Base-by-base conservation (phyloP, 164 flowering plant genomes). In the Santalum album region DNA sequence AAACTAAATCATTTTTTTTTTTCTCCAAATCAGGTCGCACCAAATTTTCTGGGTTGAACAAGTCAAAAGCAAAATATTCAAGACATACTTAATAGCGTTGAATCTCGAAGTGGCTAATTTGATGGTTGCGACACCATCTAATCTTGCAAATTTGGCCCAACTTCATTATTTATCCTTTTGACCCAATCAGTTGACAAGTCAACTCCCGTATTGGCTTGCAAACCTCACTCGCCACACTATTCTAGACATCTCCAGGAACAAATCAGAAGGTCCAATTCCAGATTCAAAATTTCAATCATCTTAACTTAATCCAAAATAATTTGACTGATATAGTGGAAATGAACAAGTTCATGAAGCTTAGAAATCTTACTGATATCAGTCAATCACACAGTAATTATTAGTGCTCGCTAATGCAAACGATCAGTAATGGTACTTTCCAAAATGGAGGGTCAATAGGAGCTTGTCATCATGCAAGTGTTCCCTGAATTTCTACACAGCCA, bases 301-400 rank as follows among this genome's bases (percentile, higher is more conserved):
- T 38, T 1, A 14, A 38, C 42, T 16, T 38, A 9, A 12, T 1
- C 16, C 0, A 12, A 0, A 72, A 72, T 25, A 20, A 47, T 4
- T 44, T 72, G 25, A 61, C 27, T 49, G 72, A 70, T 15, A 56
- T 21, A 0, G 38, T 72, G 26, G 62, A 69, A 4, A 22, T 62
- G 0, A 43, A 42, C 49, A 25, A 12, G 45, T 38, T 69, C 27
- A 15, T 53, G 7, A 22, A 36, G 2, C 36, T 59, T 1, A 26
- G 51, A 38, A 18, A 53, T 15, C 56, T 72, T 3, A 4, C 12
- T 0, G 0, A 0, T 2, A 23, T 69, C 14, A 11, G 2, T 1
- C 38, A 69, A 5, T 56, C 60, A 0, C 6, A 1, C 0, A 72
- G 58, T 39, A 38, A 0, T 38, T 57, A 6, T 55, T 62, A 15